A percentile compares a stretch with the other conserved stretches of the same genome.
Evolutionary conservation across 2,329 filamentous ascomycete species (phyloP).

Genomic region (Colletotrichum shisoi): DNA sequence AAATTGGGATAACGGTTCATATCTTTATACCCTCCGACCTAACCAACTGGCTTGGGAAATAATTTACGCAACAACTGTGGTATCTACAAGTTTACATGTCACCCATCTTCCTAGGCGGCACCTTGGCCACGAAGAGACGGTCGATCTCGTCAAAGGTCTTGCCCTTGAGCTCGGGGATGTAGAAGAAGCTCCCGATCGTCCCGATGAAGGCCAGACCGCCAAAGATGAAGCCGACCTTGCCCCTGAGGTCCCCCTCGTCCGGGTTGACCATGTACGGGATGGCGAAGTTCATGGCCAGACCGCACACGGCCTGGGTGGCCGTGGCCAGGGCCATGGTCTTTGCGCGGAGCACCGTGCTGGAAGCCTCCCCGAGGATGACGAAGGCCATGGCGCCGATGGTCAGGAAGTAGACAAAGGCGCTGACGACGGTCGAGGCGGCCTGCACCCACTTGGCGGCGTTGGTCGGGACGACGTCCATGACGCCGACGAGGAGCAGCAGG

Average conservation of each 20-base stretch:
- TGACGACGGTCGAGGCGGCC: slow-evolving; percentile 57
- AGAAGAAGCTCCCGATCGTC: slow-evolving; percentile 41
- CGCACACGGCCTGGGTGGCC: slow-evolving; percentile 51
- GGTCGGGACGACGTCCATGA: slow-evolving; percentile 55
- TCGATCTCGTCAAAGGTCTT: slow-evolving; percentile 42
- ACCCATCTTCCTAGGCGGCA: slow-evolving; percentile 22
- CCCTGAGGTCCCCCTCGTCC: slow-evolving; percentile 46
- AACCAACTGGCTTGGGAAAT: background rate
- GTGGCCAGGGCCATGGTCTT: slow-evolving; percentile 57
- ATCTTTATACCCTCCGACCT: background rate
- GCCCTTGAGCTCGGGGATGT: slow-evolving; percentile 42
- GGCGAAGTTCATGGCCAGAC: slow-evolving; percentile 45
- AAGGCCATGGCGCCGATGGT: slow-evolving; percentile 50
- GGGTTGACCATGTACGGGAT: slow-evolving; percentile 45
- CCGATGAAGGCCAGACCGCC: slow-evolving; percentile 38
- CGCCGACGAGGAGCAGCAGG: slow-evolving; percentile 54
- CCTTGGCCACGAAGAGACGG: slow-evolving; percentile 45
- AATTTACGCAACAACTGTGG: background rate
- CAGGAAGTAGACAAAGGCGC: slow-evolving; percentile 49
- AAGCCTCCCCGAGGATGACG: slow-evolving; percentile 63
- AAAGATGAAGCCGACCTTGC: slow-evolving; percentile 46
- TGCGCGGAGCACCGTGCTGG: slow-evolving; percentile 54
- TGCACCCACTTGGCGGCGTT: slow-evolving; percentile 56
- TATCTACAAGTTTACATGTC: background rate
- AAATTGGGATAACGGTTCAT: too few species aligned